A percentile compares a stretch with the other conserved stretches of the same genome.
Evolutionary conservation across 1,139 yeast genomes (phyloP).

Genomic region (Lizanozyma gosingica): DNA sequence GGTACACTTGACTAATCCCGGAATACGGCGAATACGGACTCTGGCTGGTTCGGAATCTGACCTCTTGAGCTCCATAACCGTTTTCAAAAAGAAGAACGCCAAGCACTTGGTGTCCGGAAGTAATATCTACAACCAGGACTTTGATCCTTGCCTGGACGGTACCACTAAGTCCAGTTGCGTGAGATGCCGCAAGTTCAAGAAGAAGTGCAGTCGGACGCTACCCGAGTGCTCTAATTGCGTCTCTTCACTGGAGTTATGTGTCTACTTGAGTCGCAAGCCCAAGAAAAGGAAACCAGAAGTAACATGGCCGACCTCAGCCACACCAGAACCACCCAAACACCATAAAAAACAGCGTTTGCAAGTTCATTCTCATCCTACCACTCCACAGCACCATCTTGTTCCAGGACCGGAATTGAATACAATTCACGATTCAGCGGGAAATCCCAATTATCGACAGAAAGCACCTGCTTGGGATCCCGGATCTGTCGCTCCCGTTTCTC

Average conservation of each 20-base stretch:
- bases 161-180: conserved; percentile 16
- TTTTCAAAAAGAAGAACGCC: conserved; percentile 16
- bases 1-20: neutral
- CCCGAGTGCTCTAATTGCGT: conserved; percentile 19
- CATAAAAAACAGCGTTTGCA: no score
- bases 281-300: conserved; percentile 11
- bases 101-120: conserved; percentile 7
- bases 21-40: no score
- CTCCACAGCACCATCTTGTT: no score
- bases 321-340: no score
- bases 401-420: no score
- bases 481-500: no score
- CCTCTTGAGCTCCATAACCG: conserved; percentile 9
- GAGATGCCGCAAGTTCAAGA: conserved; percentile 18
- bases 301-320: no score
- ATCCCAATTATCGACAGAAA: no score
- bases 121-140: conserved; percentile 15
- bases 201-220: conserved; percentile 15
- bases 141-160: conserved; percentile 10
- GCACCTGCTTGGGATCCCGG: no score
- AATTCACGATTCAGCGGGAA: no score
- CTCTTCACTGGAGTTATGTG: conserved; percentile 16
- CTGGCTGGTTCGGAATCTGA: neutral
- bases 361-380: no score
- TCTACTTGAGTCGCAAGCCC: conserved; percentile 13